Percentiles rank a stretch among this genome's conserved stretches.
These are phyloP conservation scores for Eimeria zaria DNA, from an alignment of 169 alveolate species.

Conservation along the genomic window DNA sequence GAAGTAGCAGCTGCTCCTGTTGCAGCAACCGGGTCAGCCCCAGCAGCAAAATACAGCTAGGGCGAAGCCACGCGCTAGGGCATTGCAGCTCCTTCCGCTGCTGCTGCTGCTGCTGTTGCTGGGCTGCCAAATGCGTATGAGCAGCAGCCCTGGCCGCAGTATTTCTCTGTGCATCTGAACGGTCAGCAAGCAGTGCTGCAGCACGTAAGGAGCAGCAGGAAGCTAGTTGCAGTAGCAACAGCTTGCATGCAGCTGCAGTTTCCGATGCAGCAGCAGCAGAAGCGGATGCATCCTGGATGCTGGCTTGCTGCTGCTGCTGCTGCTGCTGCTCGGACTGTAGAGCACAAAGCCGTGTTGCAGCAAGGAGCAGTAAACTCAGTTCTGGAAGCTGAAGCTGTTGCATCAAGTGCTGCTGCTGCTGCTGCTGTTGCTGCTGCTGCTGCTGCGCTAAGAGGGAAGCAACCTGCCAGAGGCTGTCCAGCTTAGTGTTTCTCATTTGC, in stretches of 20 bases:
- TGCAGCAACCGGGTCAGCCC: slow-evolving; percentile 44
- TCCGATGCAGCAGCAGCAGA: slow-evolving; percentile 1
- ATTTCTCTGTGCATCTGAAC: not conserved
- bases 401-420: not conserved
- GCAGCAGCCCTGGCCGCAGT: not conserved
- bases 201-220: slow-evolving; percentile 23
- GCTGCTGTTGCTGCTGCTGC: slow-evolving; percentile 50
- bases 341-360: slow-evolving; percentile 18
- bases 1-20: slow-evolving; percentile 74
- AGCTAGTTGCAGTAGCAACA: slow-evolving; percentile 36
- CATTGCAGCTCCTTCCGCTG: not conserved
- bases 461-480: not conserved
- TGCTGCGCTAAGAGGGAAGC: slow-evolving; percentile 36
- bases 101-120: slow-evolving; percentile 43
- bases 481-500: not conserved
- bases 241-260: slow-evolving; percentile 19
- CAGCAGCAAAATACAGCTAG: slow-evolving; percentile 48
- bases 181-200: not conserved
- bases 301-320: not conserved
- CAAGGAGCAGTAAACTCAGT: slow-evolving; percentile 37
- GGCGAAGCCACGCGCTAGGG: slow-evolving; percentile 47
- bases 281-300: not conserved
- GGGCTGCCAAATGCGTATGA: not conserved
- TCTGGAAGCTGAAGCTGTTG: slow-evolving; percentile 59
- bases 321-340: slow-evolving; percentile 22